Evolutionary conservation across 129 eudicot species (phyloP), one percentile per base, ranked within the genome.

Genomic region (Tagetes erecta): DNA sequence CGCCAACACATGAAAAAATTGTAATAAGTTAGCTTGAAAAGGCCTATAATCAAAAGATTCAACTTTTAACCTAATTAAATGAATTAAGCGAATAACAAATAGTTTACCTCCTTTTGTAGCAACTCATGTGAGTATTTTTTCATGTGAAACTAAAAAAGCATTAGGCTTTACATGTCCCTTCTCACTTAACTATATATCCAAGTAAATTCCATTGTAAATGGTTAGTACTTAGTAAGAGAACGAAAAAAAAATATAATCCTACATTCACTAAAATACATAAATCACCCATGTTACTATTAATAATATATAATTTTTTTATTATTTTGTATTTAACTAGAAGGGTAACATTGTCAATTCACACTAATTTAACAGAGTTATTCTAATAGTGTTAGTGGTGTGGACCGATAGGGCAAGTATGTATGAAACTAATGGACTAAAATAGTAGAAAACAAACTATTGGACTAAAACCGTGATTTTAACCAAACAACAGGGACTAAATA

Each of bases 31-130:
- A 73, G 86, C 73, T 36, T 5, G 49, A 42, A 31, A 53, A 33
- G 42, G 12, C 27, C 39, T 50, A 71, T 49, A 68, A 74, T 37
- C 27, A 44, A 64, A 80, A 69, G 68, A 39, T 37, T 56, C 35
- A 20, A 45, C 34, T 14, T 12, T 27, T 49, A 65, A 40, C 7
- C 71, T 7, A 68, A n/a, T 2, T 10, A 2, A 62, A 55, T 53
- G 38, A 39, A 55, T 47, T 20, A 55, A 41, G 41, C 12, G 64
- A 3, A 42, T 50, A 12, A 46, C 3, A 50, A 11, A 50, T 50
- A 11, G 4, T 33, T 37, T 81, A 92, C 98, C 98, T 89, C 96
- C 96, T 84, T 92, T 92, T 6, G 98, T 92, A n/a, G 95, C 96
- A 70, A 92, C 83, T 72, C 90, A 88, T n/a, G 86, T 69, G 35